Evolutionary conservation across 371 early-diverging fungal species (phyloP), one percentile per base, ranked within the genome.

Genomic region (Lichtheimia hyalospora): DNA sequence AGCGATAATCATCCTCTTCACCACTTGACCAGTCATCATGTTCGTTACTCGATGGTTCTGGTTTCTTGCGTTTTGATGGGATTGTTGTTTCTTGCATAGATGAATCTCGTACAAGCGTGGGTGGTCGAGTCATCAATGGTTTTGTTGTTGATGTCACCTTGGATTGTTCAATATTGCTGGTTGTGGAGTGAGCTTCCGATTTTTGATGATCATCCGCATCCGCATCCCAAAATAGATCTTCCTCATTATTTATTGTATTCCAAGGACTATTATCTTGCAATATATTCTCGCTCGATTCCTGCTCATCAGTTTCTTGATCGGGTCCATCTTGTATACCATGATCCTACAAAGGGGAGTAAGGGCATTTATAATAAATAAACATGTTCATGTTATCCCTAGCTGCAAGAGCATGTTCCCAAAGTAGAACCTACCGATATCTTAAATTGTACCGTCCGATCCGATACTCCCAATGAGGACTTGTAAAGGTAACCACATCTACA

Each of bases 361-460:
- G 34, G 10, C 8, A 8, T 34, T 34, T 8, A 8, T 34, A 34
- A 34, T 34, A 10, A 34, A 10, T 34, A 34, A 34, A 34, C 34
- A 15, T 20, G 44, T 46, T 50, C 50, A 8, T 23, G 16, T 50
- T 24, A 20, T 21, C 21, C 15, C 43, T 24, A 3, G 5, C 8
- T 3, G 24, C 12, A n/a, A 14, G n/a, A 21, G 3, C 21, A 14
- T 5, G 14, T 3, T 13, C 10, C 15, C 15, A 27, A 52, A 18
- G 6, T 27, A n/a, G 12, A 25, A 12, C 46, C 27, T 62, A 57
- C 62, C 14, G 56, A 34, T 7, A 62, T 62, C n/a, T 40, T 25
- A 55, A 58, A 54, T 27, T 20, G 67, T 2, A 57, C 28, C 5
- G 49, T 48, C 23, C 41, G 23, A 21, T 60, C 44, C 15, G 21